Evolutionary conservation across 495 filamentous ascomycete genomes (phyloP).

Genomic region (Coniosporium apollinis): DNA sequence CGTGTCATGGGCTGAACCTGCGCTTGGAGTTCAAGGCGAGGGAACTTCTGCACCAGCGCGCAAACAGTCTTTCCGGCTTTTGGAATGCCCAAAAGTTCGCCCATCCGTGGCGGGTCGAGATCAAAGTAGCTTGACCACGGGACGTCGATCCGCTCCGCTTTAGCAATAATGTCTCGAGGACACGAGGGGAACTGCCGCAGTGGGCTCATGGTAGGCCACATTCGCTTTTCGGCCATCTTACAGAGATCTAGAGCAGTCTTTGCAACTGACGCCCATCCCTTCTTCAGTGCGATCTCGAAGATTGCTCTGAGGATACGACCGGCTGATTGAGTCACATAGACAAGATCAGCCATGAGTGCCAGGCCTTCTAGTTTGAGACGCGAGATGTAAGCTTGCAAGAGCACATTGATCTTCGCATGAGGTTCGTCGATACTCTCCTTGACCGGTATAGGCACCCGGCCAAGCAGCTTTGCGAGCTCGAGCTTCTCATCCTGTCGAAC

Average conservation of each 20-base stretch:
- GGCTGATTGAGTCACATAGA: conserved; percentile 96
- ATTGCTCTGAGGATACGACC: conserved; percentile 90
- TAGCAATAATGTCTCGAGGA: conserved; percentile 69
- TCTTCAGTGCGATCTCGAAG: conserved; percentile 91
- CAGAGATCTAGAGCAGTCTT: conserved; percentile 88
- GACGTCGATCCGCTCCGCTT: conserved; percentile 87
- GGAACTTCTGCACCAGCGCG: conserved; percentile 77
- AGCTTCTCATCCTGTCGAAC: conserved; percentile 96
- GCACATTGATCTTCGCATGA: conserved; percentile 97
- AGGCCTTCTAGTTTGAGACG: conserved; percentile 85
- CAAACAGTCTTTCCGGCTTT: conserved; percentile 80
- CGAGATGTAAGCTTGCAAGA: conserved; percentile 93
- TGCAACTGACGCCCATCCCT: conserved; percentile 88
- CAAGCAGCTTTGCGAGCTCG: conserved; percentile 81
- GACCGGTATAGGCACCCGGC: conserved; percentile 82
- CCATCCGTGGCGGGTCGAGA: conserved; percentile 91
- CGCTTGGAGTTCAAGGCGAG: conserved; percentile 76
- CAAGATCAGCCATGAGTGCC: conserved; percentile 94
- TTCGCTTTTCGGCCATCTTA: conserved; percentile 98
- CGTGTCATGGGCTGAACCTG: conserved; percentile 88
- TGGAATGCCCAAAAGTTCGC: conserved; percentile 81
- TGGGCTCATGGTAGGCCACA: conserved; percentile 98
- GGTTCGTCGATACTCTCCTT: conserved; percentile 97
- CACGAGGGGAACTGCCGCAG: conserved; percentile 78
- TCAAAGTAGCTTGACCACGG: conserved; percentile 90